Evolutionary conservation across 441 rosid genomes (phyloP), one percentile per base, ranked within the genome.

Genomic region (Viola pubescens): DNA sequence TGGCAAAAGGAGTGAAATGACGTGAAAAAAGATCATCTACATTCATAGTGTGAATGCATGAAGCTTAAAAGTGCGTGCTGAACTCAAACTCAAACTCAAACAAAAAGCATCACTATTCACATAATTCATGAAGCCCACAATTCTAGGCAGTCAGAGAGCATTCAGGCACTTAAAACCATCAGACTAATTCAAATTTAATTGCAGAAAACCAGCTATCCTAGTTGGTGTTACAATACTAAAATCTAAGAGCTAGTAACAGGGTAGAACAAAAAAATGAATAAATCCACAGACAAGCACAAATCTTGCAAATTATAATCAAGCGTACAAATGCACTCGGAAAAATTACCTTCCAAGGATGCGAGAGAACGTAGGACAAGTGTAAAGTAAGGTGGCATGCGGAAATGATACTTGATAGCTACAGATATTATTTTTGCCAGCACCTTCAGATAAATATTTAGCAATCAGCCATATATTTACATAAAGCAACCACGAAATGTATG

Each of bases 371-470:
- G 79, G 72, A 89, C 84, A 70, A 92, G 92, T 9, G 98, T 92
- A 74, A 82, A 92, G 77, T 87, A 91, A 63, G 97, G 96, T 7
- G 97, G 98, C 98, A 92, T 92, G 69, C 90, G 89, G 66, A 87
- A 84, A 67, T 89, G 92, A 80, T 84, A 82, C 70, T 89, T 92
- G 75, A 92, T 72, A 57, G 98, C 98, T 72, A 89, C 61, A 56
- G 89, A 81, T 86, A 94, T 67, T 70, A 89, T 83, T 77, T 86
- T 89, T 66, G 90, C 78, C 54, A 92, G 83, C 73, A 92, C 97
- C 98, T 92, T 62, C 65, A 79, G 58, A 63, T 70, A 3, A 60
- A 59, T 6, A 48, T 44, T 45, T 39, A 7, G 52, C 39, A 56
- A 53, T 75, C 55, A 79, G 78, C 42, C 59, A 65, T 53, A 54